A percentile compares a stretch with the other conserved stretches of the same genome.
These are phyloP conservation scores for Colletotrichum sp. DNA, from an alignment of 2,329 filamentous ascomycete species.

Conservation along the genomic window DNA sequence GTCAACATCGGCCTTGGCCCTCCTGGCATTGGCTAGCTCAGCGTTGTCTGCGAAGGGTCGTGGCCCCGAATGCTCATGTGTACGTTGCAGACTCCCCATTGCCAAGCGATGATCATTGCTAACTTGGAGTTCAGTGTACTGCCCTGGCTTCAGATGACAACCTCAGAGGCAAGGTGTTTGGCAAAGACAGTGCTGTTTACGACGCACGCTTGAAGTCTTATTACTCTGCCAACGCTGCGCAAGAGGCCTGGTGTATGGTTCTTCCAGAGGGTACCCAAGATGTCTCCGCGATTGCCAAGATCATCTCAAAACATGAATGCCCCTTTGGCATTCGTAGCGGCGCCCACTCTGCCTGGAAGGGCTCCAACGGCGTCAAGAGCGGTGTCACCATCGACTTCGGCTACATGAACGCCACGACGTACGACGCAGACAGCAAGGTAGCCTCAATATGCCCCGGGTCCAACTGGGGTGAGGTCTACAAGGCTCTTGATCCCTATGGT, in stretches of 20 bases:
- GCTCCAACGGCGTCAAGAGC: conserved; percentile 4
- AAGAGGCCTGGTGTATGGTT: conserved; percentile 11
- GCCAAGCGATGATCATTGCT: neutral
- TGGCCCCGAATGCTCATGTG: conserved; percentile 1
- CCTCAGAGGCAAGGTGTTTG: conserved; percentile 19
- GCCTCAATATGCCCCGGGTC: conserved; percentile 33
- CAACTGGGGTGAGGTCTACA: conserved; percentile 27
- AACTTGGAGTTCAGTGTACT: conserved; percentile 23
- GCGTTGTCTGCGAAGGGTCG: neutral
- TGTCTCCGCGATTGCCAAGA: conserved; percentile 24
- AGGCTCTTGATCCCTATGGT: conserved; percentile 20
- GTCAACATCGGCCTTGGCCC: neutral
- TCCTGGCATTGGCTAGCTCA: neutral
- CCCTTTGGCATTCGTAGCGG: conserved; percentile 7
- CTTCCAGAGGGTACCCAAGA: neutral
- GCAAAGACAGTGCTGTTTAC: neutral
- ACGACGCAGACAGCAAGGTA: conserved; percentile 26
- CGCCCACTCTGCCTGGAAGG: conserved; percentile 4
- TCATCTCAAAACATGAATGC: conserved; percentile 16
- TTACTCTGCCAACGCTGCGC: conserved; percentile 15
- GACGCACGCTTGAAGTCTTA: conserved; percentile 1
- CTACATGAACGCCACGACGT: conserved; percentile 34
- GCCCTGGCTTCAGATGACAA: conserved; percentile 22
- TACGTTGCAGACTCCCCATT: neutral
- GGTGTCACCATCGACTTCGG: conserved; percentile 19